Base-by-base conservation (phyloP, 352 stramenopile genomes). In the Phytophthora cactorum region DNA sequence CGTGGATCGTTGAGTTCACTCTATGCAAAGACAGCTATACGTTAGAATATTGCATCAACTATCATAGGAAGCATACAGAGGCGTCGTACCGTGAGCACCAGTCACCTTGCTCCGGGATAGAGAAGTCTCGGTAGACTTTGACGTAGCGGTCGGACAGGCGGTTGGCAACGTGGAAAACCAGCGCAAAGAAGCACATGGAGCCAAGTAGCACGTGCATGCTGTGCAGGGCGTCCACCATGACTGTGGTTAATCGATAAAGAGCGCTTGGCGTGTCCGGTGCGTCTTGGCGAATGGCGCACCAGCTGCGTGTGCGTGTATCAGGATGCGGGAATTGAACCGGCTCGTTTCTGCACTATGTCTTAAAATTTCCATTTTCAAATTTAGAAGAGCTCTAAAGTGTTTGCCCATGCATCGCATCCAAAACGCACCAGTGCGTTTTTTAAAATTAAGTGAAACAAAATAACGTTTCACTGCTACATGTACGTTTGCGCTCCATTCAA, bases 1-100 rank as follows among this genome's bases (percentile, higher is more conserved):
- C 81, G 57, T 95, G 88, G 55, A 95, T 77, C 6, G 88, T 91
- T 38, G 88, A 95, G 67, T 91, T 92, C 28, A 95, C 71, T 7
- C 88, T 95, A 60, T 25, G 62, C 22, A 17, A 58, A 31, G 6
- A 31, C n/a, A 59, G 2, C 4, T 2, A 17, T 15, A 22, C 17
- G 41, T 64, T 9, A 69, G 36, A 47, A 66, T 22, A 59, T 29
- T 45, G 11, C 46, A 36, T 10, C 31, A 12, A 12, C 8, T 50
- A 57, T 41, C 6, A 28, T 6, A 47, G 4, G 7, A 34, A 53
- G 7, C 29, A 39, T 29, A 38, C 11, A 36, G 17, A 34, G 27
- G 45, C 31, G 38, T n/a, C 15, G 43, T 64, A 95, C 88, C 88
- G 74, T 39, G 88, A 93, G 68, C 84, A 88, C 85, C 85, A 95